phyloP scores from a whole-genome alignment of 352 stramenopile genomes.

The Hyaloperonospora brassicae region DNA sequence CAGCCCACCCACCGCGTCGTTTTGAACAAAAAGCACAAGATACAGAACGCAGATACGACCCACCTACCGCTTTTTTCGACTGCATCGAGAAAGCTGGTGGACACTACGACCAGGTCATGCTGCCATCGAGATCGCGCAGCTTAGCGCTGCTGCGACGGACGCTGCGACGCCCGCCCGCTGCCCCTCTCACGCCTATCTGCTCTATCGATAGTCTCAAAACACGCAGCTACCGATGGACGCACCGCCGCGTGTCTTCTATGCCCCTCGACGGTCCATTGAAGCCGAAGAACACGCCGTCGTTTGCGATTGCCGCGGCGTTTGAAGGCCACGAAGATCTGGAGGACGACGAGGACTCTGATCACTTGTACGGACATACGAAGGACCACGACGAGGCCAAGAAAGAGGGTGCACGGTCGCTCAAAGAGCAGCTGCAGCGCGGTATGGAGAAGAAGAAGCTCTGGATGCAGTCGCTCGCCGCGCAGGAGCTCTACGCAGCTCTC shows the following conservation, averaged over 20 bases:
- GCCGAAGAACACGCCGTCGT: constrained; percentile 29
- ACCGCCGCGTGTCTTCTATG: constrained; percentile 17
- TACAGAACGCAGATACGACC: too few species aligned
- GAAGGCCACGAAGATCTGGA: constrained; percentile 42
- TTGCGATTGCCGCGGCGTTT: constrained; percentile 49
- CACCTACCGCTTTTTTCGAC: too few species aligned
- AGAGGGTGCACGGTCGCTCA: constrained; percentile 23
- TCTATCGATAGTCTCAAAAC: background rate
- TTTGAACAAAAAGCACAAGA: too few species aligned
- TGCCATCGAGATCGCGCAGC: constrained; percentile 9
- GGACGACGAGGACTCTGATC: constrained; percentile 14
- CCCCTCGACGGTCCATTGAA: constrained; percentile 5
- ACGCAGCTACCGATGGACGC: background rate
- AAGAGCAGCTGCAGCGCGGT: constrained; percentile 36
- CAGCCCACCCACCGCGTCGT: too few species aligned
- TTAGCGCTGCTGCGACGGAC: constrained; percentile 17
- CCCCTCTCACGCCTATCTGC: background rate
- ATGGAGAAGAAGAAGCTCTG: constrained; percentile 63
- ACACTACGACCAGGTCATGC: constrained; percentile 8
- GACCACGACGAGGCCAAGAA: constrained; percentile 12
- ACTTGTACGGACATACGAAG: constrained; percentile 20
- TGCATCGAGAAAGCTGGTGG: too few species aligned
- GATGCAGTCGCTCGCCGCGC: constrained; percentile 41
- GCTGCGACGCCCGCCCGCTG: constrained; percentile 7
- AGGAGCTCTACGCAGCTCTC: constrained; percentile 30